Evolutionary conservation across 805 yeast species (phyloP).

Genomic region (Candida piceae): DNA sequence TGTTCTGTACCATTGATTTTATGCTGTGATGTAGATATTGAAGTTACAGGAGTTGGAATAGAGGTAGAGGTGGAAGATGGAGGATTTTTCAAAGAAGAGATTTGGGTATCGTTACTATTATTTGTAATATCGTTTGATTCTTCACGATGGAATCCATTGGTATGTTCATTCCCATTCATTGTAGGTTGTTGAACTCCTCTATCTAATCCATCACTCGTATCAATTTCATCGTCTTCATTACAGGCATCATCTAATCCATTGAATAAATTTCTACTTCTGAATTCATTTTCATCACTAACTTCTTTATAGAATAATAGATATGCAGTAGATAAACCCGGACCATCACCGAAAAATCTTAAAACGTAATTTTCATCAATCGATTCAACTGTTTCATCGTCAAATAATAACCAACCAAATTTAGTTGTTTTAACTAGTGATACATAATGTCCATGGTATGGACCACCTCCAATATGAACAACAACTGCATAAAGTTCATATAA

Average conservation of each 20-base stretch:
- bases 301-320: conserved; percentile 81
- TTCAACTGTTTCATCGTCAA: conserved; percentile 95
- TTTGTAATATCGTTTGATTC: no score
- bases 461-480: conserved; percentile 94
- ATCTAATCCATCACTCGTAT: background rate
- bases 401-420: conserved; percentile 80
- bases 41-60: no score
- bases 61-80: no score
- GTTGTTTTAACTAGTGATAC: conserved; percentile 79
- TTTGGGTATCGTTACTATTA: no score
- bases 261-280: conserved; percentile 23
- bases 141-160: no score
- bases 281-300: conserved; percentile 36
- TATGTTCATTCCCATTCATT: no score
- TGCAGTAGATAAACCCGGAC: conserved; percentile 85
- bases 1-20: no score
- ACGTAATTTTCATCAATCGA: conserved; percentile 80
- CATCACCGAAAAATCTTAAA: conserved; percentile 80
- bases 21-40: no score
- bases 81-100: no score
- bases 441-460: conserved; percentile 97
- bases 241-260: conserved; percentile 24
- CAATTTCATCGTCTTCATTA: conserved; percentile 14
- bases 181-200: no score
- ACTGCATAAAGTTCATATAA: conserved; percentile 79